Percentiles rank a stretch among this genome's conserved stretches.
phyloP scores from a whole-genome alignment of 2,329 filamentous ascomycete species.

The Lasiodiplodia theobromae region DNA sequence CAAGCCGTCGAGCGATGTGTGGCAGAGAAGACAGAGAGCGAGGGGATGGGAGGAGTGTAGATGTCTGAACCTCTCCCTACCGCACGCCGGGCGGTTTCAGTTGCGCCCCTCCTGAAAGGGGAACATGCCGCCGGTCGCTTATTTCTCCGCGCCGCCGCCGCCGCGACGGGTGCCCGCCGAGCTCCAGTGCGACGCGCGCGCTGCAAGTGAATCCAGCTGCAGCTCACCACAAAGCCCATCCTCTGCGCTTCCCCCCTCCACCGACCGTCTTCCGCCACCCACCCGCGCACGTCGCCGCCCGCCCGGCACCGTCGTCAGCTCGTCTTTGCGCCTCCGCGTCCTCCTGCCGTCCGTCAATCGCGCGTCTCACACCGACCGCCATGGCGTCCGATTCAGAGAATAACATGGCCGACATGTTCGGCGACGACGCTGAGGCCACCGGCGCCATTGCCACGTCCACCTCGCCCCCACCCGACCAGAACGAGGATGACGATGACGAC shows the following conservation, averaged over 20 bases:
- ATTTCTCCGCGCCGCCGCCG: conserved; percentile 6
- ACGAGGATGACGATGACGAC: conserved; percentile 29
- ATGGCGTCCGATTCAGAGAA: conserved; percentile 48
- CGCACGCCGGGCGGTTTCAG: conserved; percentile 25
- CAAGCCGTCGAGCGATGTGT: conserved; percentile 13
- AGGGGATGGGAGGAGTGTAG: conserved; percentile 16
- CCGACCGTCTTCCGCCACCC: background rate
- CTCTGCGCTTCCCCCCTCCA: background rate
- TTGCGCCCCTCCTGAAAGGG: conserved; percentile 26
- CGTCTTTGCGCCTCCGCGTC: background rate
- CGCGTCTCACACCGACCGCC: conserved; percentile 30
- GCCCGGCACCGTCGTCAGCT: background rate
- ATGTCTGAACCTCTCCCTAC: conserved; percentile 29
- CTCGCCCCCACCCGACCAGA: conserved; percentile 27
- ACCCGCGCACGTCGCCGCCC: conserved; percentile 1
- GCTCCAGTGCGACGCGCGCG: conserved; percentile 14
- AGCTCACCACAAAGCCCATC: conserved; percentile 3
- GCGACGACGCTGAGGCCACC: conserved; percentile 43
- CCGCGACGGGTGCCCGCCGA: conserved; percentile 6
- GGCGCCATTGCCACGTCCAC: conserved; percentile 40
- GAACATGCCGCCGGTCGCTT: conserved; percentile 17
- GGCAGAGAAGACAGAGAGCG: conserved; percentile 15
- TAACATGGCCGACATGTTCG: conserved; percentile 37
- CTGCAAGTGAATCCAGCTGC: background rate
- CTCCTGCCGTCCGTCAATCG: conserved; percentile 4